Evolutionary conservation across 495 filamentous ascomycete species (phyloP), one percentile per base, ranked within the genome.

Genomic region (Neurospora sublineolata): DNA sequence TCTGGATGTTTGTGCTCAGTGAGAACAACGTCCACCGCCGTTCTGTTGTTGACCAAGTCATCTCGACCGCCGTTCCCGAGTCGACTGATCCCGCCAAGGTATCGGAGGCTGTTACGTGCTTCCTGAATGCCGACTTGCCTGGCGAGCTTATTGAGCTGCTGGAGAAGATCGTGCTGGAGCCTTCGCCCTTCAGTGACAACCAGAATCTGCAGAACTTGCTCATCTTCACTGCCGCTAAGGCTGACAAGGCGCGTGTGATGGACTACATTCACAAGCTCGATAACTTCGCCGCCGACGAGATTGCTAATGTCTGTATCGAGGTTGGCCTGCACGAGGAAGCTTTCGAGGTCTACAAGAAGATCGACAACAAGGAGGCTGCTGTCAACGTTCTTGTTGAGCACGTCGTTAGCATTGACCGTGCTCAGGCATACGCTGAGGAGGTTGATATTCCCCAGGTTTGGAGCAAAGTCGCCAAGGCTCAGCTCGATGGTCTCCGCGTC

Each of bases 101-200:
- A 41, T 97, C 94, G 16, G 87, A 97, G 71, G 96, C 96, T 42
- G 95, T 99, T 67, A 91, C 94, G 75, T 91, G 93, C 41, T 97
- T 99, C 85, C 86, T 99, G 70, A 88, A 88, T 41, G 90, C 89
- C 71, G 96, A 99, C 77, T 85, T 99, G 72, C 96, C 96, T 8
- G 90, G 89, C 37, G 96, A 99, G 83, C 85, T 99, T 42, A 97
- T 99, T 72, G 96, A 99, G 81, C 88, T 99, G 52, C 87, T 99
- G 14, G 96, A 99, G 84, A 99, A 99, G 89, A 99, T 99, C 72
- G 95, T 99, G 68, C 86, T 99, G 27, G 96, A 99, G 83, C 96
- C 96, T 20, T 96, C 94, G 11, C 90, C 92, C 33, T 98, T 99
- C 86, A 97, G 92, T 75, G 96, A 99, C 83, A 98, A 98, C 81